Evolutionary conservation across 495 filamentous ascomycete genomes (phyloP).

Genomic region (Pyrenopolyporus hunteri): DNA sequence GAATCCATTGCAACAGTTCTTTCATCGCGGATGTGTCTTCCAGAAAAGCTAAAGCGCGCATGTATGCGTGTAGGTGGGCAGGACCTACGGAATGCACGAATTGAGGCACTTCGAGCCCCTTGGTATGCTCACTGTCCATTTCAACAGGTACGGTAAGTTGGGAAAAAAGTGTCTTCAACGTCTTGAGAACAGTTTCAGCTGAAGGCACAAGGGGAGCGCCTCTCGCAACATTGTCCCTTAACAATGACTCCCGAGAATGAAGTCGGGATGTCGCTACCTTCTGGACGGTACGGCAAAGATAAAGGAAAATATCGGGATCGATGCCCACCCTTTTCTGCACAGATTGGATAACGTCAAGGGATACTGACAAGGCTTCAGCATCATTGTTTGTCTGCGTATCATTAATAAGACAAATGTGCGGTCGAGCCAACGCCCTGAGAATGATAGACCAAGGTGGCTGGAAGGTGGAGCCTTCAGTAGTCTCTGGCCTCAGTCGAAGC

Average conservation of each 20-base stretch:
- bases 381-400: conserved; percentile 29
- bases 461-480: conserved; percentile 39
- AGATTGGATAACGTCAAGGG: conserved; percentile 19
- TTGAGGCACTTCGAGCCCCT: not conserved
- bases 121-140: not conserved
- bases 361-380: conserved; percentile 24
- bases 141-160: conserved; percentile 8
- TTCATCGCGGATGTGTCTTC: conserved; percentile 46
- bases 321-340: conserved; percentile 18
- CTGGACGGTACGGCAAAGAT: conserved; percentile 33
- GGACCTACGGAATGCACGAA: conserved; percentile 39
- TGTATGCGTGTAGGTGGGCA: conserved; percentile 45
- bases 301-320: conserved; percentile 35
- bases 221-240: not conserved
- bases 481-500: conserved; percentile 24
- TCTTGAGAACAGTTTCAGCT: not conserved
- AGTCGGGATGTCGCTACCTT: conserved; percentile 32
- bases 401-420: conserved; percentile 30
- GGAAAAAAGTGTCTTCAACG: conserved; percentile 23
- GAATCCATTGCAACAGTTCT: conserved; percentile 47
- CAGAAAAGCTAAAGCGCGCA: conserved; percentile 46
- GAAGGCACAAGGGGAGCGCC: conserved; percentile 7
- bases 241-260: not conserved
- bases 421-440: conserved; percentile 36
- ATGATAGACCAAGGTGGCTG: conserved; percentile 36